Conservation (phyloP, 345 rosid genomes). For the Syzygium aqueum region DNA sequence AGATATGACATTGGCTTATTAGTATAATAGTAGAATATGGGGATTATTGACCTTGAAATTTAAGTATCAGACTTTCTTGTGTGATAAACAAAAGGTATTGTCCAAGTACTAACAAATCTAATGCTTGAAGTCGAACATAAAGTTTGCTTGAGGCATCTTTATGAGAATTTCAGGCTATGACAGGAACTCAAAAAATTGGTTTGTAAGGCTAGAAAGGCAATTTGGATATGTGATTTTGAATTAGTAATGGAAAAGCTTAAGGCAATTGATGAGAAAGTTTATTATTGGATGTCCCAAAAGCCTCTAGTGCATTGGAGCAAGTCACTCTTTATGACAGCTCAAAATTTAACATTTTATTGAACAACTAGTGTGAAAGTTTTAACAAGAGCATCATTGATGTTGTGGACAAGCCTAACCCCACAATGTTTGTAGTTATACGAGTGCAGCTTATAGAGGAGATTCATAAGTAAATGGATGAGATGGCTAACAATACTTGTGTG, state of each 20-base stretch:
- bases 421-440: background rate
- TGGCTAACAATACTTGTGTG: background rate
- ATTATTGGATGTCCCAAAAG: background rate
- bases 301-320: background rate
- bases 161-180: background rate
- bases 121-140: background rate
- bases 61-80: background rate
- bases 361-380: background rate
- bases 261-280: background rate
- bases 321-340: background rate
- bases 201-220: background rate
- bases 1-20: background rate
- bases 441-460: background rate
- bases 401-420: background rate
- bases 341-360: background rate
- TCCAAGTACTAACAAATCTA: background rate
- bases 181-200: background rate
- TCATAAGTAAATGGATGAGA: background rate
- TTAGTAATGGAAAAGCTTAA: background rate
- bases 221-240: background rate
- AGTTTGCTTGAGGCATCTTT: background rate
- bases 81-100: background rate
- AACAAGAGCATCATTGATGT: background rate
- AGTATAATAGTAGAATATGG: background rate
- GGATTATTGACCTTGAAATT: background rate